Evolutionary conservation across 805 yeast species (phyloP), one percentile per base, ranked within the genome.

Genomic region (Suhomyces faveliae): DNA sequence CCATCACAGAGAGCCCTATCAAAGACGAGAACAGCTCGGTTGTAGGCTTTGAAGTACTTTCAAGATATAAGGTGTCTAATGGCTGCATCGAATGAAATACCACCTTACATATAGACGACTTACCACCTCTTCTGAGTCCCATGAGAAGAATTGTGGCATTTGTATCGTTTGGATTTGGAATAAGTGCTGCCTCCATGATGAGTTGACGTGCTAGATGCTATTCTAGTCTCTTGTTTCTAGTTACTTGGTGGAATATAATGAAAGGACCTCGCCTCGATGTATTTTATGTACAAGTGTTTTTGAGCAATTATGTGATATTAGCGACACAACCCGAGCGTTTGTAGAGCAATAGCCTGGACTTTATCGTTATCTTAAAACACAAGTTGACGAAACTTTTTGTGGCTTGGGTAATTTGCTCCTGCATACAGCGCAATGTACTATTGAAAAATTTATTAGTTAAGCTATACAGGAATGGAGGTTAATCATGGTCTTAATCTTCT

Each of bases 21-120:
- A 92, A 73, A 8, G 97, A 88, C 42, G 84, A 79, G 62, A 90
- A 87, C 59, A 81, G 87, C 58, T 90, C 96, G 11, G 86, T 78
- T 3, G 95, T 87, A 3, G 97, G 97, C 59, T 84, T 87, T 2
- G 95, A 80, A 0, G 99, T 92, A 44, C 91, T 83, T 57, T 92
- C 98, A 46, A 94, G 70, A 60, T 92, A 92, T 40, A 92, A 67
- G 0, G 98, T 91, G 60, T 92, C 97, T 51, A 90, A 73, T 1
- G 99, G 97, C 61, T 88, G 96, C 96, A 94, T 89, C 62, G 89
- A 87, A 65, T 92, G 96, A 67, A 94, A 94, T 1, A 94, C 95
- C 11, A 94, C 98, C 62, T 92, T 90, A 60, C 97, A 85, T 25
- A 94, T 94, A 3, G 97, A 90, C 7, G 97, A 89, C 67, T 94